These are phyloP conservation scores for Patellifolia procumbens DNA, from an alignment of 179 eudicot genomes.

Conservation along the genomic window DNA sequence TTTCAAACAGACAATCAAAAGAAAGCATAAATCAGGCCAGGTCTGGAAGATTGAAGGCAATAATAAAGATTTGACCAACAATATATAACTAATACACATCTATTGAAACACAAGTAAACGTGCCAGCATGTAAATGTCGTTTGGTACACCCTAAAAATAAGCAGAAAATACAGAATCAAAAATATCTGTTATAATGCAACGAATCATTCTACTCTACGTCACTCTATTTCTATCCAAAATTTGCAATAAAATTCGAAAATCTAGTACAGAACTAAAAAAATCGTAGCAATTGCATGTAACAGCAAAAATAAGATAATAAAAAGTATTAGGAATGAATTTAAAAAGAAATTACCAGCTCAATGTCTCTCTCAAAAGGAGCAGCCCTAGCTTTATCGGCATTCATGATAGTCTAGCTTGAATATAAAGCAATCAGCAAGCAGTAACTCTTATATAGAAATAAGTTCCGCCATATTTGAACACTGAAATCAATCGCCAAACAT, in stretches of 20 bases:
- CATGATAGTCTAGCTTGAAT: slow-evolving; percentile 18
- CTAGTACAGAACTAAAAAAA: slow-evolving; percentile 6
- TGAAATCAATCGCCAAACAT: not conserved
- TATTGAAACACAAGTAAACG: slow-evolving; percentile 5
- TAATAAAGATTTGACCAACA: not conserved
- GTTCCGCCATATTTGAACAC: slow-evolving; percentile 12
- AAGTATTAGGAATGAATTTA: not conserved
- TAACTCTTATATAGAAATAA: slow-evolving; percentile 14
- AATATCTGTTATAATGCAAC: not conserved
- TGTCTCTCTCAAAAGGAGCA: slow-evolving; percentile 39
- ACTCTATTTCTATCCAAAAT: not conserved
- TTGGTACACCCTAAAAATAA: not conserved
- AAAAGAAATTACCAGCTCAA: slow-evolving; percentile 35
- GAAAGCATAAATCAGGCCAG: not conserved
- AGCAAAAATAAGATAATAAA: not conserved
- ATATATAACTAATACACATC: not conserved
- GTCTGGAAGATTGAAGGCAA: not conserved
- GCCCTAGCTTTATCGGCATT: slow-evolving; percentile 36
- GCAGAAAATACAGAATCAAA: slow-evolving; percentile 5
- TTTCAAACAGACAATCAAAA: not conserved
- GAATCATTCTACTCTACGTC: slow-evolving; percentile 3
- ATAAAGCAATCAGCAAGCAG: slow-evolving; percentile 23
- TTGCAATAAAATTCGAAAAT: not conserved
- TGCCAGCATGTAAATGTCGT: slow-evolving; percentile 13
- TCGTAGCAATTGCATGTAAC: slow-evolving; percentile 14